Evolutionary conservation across 129 eudicot species (phyloP).

Genomic region (Artemisia annua): DNA sequence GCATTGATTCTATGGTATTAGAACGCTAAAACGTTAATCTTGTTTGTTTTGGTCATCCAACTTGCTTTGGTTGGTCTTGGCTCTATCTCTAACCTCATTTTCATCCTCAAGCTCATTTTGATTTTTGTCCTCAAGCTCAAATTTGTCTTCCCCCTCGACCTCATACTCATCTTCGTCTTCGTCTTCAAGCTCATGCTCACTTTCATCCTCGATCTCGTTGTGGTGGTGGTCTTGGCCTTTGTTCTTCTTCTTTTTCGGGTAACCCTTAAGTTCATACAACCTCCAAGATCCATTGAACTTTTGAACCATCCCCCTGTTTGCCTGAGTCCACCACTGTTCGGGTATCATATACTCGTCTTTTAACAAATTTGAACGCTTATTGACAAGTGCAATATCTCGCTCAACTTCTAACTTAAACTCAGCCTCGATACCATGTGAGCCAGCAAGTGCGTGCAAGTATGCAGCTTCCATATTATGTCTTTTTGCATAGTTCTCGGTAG

Average conservation of each 20-base stretch:
- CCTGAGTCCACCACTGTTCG: constrained; percentile 41
- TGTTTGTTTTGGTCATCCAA: not conserved
- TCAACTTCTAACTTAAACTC: constrained; percentile 42
- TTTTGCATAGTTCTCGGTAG: constrained; percentile 8
- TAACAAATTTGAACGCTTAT: constrained; percentile 34
- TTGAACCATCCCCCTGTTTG: constrained; percentile 61
- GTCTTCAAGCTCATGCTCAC: not conserved
- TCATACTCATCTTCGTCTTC: not conserved
- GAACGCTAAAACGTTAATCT: not conserved
- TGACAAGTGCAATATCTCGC: constrained; percentile 46
- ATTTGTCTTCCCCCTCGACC: not conserved
- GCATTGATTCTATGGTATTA: not conserved
- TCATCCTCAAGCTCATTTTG: not conserved
- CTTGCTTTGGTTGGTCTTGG: not conserved
- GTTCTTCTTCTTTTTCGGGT: not conserved
- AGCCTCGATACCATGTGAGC: constrained; percentile 36
- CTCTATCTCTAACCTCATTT: not conserved
- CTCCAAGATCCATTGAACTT: constrained; percentile 46
- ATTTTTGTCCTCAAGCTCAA: not conserved
- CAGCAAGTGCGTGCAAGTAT: constrained; percentile 43
- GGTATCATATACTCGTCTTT: constrained; percentile 47
- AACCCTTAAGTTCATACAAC: constrained; percentile 39
- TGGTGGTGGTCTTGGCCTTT: not conserved
- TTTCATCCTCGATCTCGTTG: not conserved
- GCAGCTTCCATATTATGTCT: constrained; percentile 48